Evolutionary conservation across 257 asterid genomes (phyloP), one percentile per base, ranked within the genome.

Genomic region (Capsicum chinense): DNA sequence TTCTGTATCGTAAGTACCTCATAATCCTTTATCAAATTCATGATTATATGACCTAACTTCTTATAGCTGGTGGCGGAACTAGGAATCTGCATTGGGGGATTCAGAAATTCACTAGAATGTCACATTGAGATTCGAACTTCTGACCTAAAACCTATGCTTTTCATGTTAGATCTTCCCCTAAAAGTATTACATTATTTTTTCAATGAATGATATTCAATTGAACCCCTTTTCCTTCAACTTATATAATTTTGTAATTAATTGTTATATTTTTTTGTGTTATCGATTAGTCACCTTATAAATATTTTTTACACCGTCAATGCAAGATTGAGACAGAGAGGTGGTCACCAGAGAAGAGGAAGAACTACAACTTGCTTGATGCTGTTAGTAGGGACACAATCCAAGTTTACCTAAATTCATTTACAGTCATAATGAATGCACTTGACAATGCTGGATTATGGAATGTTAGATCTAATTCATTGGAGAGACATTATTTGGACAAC

Each of bases 401-500:
- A 26, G 93, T 92, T 0, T 92, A 92, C 47, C 94, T 93, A 4
- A 86, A 88, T 0, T 83, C 90, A 14, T 91, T 94, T 93, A 90
- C 94, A 16, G 94, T 92, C 1, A 6, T 91, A 4, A 86, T 91
- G 93, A 69, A 88, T 2, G 89, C 96, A 2, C 35, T 91, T 87
- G 96, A 91, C 87, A 92, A 92, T 57, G 92, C 92, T 10, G 96
- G 96, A 6, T 81, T 92, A 92, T 92, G 96, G 96, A 92, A 87
- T 62, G 15, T 92, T 63, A 87, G 93, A 58, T 85, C 96, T 2
- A 35, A 52, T 6, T 3, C 82, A 6, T 48, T 88, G 35, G 96
- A 90, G 44, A 88, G 96, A 56, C 66, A 83, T 5, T 92, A 91
- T 15, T 74, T 92, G 96, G 96, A 52, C 93, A 92, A 80, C 92